phyloP scores from a whole-genome alignment of 371 early-diverging fungal genomes.

The Mucor piriformis region DNA sequence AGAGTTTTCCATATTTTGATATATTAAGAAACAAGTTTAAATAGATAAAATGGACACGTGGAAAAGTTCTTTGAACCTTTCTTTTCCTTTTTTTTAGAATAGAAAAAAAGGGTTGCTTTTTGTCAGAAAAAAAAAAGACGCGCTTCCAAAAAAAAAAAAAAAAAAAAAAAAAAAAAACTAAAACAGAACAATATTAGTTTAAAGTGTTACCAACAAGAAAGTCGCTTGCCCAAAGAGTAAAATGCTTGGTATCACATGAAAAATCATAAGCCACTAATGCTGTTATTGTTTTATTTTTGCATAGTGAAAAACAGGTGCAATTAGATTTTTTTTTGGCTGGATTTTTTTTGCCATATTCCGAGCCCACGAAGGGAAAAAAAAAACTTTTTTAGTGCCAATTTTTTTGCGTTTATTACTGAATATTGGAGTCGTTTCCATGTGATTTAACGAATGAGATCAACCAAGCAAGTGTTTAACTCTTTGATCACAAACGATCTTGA shows the following conservation, averaged over 20 bases:
- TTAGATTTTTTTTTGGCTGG: neutral
- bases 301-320: neutral
- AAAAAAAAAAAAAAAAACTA: conserved; percentile 2
- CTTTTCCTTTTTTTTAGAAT: neutral
- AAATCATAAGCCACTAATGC: conserved; percentile 1
- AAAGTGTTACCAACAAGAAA: neutral
- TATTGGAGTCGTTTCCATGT: neutral
- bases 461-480: neutral
- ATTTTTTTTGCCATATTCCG: neutral
- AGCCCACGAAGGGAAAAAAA: neutral
- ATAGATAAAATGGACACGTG: neutral
- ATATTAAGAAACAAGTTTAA: neutral
- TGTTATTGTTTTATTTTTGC: neutral
- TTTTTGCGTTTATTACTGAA: neutral
- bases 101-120: neutral
- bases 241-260: conserved; percentile 1
- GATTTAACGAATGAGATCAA: neutral
- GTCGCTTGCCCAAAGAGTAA: neutral
- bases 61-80: neutral
- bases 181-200: neutral
- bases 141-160: conserved; percentile 2
- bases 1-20: conserved; percentile 10
- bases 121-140: conserved; percentile 4
- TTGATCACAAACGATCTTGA: neutral
- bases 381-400: neutral